Evolutionary conservation across 192 early-diverging fungal genomes (phyloP), one percentile per base, ranked within the genome.

Genomic region (Linnemannia hyalina): DNA sequence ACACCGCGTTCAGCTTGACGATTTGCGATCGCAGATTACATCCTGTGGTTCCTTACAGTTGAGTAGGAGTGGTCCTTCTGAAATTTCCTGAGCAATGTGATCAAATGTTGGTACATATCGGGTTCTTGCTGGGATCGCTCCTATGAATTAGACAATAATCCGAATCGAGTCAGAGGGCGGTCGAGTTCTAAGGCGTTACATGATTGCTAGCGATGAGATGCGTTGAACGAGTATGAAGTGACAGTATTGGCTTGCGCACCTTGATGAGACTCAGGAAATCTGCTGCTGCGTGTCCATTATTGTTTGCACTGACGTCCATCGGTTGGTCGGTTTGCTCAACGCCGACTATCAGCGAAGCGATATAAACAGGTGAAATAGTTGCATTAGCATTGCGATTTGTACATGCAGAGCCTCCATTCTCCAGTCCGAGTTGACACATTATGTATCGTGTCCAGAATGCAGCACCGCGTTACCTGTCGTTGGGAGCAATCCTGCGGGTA

Each of bases 91-190:
- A 86, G 78, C 18, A 86, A 44, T 35, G 84, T 80, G 41, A 86
- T 86, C 76, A 86, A 40, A 65, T 86, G 84, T 54, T 86, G 84
- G 29, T 86, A 86, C 84, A 86, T 86, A 41, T 86, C 76, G 6
- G 84, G 84, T 29, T 86, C 84, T 35, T 81, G 78, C 36, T 74
- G 75, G 6, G 84, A 86, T 69, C 57, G 75, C 38, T 86, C 84
- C 84, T 85, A 71, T n/a, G 29, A 29, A 20, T 16, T 35, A 75
- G 15, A 73, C 4, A 32, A 15, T 70, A 26, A 49, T n/a, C 29
- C 15, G 40, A 46, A 49, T 44, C 13, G 26, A 29, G 44, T 73
- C 71, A 46, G 26, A 73, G 49, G 15, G 38, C 4, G 10, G 16
- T 18, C 22, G 69, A 41, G 23, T 18, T 41, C 3, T 20, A 2